Evolutionary conservation across 169 alveolate genomes (phyloP).

Genomic region (Plasmodium sp.): DNA sequence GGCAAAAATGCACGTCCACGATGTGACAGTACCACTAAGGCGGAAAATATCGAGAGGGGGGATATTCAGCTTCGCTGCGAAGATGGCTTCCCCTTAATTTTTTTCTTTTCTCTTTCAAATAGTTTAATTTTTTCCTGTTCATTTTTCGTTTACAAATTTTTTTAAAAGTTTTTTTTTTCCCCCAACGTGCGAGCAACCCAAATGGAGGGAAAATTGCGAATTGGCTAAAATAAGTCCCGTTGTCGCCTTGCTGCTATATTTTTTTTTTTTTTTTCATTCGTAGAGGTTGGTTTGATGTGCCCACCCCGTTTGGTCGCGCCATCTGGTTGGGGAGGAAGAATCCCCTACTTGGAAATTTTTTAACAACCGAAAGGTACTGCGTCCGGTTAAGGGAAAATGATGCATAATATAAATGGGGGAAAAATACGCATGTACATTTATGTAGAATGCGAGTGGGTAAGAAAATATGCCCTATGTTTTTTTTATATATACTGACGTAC

Average conservation of each 20-base stretch:
- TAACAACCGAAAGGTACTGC: background rate
- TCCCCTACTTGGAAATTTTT: background rate
- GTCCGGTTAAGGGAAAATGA: background rate
- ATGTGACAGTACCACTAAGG: background rate
- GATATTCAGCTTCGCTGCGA: background rate
- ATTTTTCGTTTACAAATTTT: background rate
- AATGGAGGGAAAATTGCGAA: background rate
- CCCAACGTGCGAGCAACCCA: background rate
- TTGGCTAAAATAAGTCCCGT: background rate
- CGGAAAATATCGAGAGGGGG: background rate
- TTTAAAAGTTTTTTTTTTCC: background rate
- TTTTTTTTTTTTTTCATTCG: background rate
- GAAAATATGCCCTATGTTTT: background rate
- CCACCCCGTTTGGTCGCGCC: background rate
- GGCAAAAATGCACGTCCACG: background rate
- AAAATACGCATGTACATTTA: background rate
- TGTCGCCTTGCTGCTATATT: background rate
- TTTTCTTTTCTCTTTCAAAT: background rate
- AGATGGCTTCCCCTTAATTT: background rate
- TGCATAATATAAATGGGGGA: background rate
- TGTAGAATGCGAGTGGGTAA: background rate
- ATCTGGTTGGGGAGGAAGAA: background rate
- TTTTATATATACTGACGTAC: background rate
- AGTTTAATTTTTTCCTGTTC: background rate
- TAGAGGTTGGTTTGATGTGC: background rate